These are phyloP conservation scores for Sclerospora graminicola DNA, from an alignment of 352 stramenopile species.

Conservation along the genomic window DNA sequence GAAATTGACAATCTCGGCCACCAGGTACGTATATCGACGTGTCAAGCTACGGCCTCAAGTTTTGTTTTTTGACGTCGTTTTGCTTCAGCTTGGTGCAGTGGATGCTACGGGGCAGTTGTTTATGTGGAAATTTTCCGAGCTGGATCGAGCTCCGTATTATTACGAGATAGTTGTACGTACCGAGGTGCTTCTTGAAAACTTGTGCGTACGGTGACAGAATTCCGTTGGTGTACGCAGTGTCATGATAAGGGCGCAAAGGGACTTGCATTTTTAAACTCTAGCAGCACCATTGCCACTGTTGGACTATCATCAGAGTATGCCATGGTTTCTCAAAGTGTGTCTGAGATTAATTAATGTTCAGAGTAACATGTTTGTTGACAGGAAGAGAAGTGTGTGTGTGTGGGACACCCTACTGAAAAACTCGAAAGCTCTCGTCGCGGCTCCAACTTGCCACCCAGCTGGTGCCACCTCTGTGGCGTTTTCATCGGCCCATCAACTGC, in stretches of 20 bases:
- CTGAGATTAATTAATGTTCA: constrained; percentile 1
- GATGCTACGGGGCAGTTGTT: constrained; percentile 57
- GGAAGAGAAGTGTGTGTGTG: constrained; percentile 73
- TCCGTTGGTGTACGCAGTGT: constrained; percentile 26
- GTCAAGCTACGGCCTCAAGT: background rate
- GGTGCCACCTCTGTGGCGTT: constrained; percentile 69
- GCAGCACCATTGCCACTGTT: constrained; percentile 60
- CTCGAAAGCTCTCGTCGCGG: constrained; percentile 60
- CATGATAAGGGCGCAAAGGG: constrained; percentile 80
- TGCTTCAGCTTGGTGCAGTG: constrained; percentile 58
- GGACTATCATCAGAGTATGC: constrained; percentile 68
- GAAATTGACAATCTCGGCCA: constrained; percentile 73
- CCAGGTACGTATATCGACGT: constrained; percentile 25
- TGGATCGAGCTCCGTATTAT: constrained; percentile 61
- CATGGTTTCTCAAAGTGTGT: background rate
- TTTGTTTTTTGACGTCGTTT: constrained; percentile 3
- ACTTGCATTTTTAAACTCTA: constrained; percentile 73
- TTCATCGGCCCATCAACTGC: constrained; percentile 65
- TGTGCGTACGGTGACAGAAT: background rate
- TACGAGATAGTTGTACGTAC: constrained; percentile 44
- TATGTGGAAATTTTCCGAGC: constrained; percentile 75
- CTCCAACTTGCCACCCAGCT: constrained; percentile 62
- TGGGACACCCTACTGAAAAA: constrained; percentile 74
- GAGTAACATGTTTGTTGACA: constrained; percentile 11
- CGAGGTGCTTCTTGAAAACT: background rate